Percentiles rank a stretch among this genome's conserved stretches.
Evolutionary conservation across 2,329 filamentous ascomycete genomes (phyloP).

Genomic region (Colletotrichum tofieldiae): DNA sequence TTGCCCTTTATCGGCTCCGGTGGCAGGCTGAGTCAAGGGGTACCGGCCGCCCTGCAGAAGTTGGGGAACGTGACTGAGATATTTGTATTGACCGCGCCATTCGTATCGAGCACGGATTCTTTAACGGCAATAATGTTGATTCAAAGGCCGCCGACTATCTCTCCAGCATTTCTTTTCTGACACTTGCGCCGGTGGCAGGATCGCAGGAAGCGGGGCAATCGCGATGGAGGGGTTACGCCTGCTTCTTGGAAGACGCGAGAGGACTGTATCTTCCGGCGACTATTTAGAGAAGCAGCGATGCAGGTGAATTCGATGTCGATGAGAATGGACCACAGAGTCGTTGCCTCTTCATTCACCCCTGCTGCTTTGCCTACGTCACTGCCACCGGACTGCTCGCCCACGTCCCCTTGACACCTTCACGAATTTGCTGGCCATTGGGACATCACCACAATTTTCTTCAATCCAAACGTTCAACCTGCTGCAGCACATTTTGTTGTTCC

Average conservation of each 20-base stretch:
- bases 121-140: constrained; percentile 19
- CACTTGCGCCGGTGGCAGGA: constrained; percentile 23
- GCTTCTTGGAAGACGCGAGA: neutral
- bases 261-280: neutral
- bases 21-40: constrained; percentile 43
- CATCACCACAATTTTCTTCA: neutral
- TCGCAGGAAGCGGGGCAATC: constrained; percentile 5
- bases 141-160: constrained; percentile 23
- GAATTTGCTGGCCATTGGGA: neutral
- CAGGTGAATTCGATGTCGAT: neutral
- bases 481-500: too few species aligned
- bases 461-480: accelerated
- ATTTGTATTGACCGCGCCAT: neutral
- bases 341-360: neutral
- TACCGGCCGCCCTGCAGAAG: constrained; percentile 32
- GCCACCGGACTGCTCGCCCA: neutral
- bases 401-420: neutral
- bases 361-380: neutral
- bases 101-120: constrained; percentile 9
- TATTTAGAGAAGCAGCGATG: constrained; percentile 27
- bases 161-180: constrained; percentile 36
- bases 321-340: neutral
- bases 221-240: constrained; percentile 19
- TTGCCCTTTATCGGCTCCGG: constrained; percentile 33
- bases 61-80: constrained; percentile 26